These are phyloP conservation scores for Mycena rosella DNA, from an alignment of 768 basidiomycete species.

Conservation along the genomic window DNA sequence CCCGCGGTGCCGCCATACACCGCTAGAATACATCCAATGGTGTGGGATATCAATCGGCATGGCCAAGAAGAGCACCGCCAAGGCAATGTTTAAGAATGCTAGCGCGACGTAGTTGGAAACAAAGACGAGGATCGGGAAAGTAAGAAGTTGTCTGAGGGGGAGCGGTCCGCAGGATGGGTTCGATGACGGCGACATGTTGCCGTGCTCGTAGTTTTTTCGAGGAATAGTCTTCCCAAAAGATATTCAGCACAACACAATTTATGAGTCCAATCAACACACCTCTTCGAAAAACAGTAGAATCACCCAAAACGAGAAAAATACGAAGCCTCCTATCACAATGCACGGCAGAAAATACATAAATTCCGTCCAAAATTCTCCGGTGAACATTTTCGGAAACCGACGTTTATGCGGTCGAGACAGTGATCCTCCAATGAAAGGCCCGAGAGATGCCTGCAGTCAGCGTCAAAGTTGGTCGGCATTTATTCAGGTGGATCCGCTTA, in stretches of 20 bases:
- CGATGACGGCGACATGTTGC: conserved; percentile 51
- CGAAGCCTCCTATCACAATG: conserved; percentile 51
- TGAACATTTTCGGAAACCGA: conserved; percentile 72
- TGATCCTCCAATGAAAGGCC: conserved; percentile 77
- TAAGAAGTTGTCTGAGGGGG: conserved; percentile 53
- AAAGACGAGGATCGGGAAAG: conserved; percentile 50
- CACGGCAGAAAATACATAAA: conserved; percentile 88
- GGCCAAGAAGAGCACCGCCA: conserved; percentile 76
- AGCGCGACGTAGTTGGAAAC: conserved; percentile 53
- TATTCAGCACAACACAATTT: neutral
- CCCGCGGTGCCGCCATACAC: conserved; percentile 74
- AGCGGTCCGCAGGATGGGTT: conserved; percentile 43
- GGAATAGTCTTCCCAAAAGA: conserved; percentile 44
- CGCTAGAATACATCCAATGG: conserved; percentile 75
- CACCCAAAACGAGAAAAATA: conserved; percentile 49
- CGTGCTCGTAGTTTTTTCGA: conserved; percentile 20
- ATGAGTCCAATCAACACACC: conserved; percentile 43
- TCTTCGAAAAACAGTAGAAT: conserved; percentile 58
- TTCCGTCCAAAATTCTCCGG: conserved; percentile 66
- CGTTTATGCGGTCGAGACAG: conserved; percentile 77
- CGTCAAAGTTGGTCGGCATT: neutral
- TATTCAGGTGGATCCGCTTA: conserved; percentile 44
- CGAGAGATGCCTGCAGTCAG: conserved; percentile 36
- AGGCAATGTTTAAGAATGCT: conserved; percentile 63
- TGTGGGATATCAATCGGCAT: conserved; percentile 69